Conservation (phyloP, 148 eudicot species). For the Chenopodium album region DNA sequence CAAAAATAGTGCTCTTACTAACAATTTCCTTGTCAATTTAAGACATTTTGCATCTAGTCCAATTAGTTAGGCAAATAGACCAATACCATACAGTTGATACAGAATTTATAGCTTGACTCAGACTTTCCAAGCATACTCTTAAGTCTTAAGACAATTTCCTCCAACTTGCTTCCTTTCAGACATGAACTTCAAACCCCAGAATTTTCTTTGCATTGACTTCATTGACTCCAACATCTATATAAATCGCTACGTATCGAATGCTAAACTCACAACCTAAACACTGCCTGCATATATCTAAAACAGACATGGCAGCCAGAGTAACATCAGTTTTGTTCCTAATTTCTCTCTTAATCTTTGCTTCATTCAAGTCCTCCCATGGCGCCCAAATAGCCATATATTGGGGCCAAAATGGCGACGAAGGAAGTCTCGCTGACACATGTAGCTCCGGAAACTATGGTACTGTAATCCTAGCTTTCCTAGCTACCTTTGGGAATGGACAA, state of each 20-base stretch:
- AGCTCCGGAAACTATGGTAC: conserved; percentile 22
- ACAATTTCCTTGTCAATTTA: too few relatives aligned
- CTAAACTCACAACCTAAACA: neutral
- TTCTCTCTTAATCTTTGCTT: conserved; percentile 1
- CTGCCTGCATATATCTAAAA: neutral
- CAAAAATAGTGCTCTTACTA: too few relatives aligned
- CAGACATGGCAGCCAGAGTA: conserved; percentile 7
- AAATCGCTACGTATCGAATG: neutral
- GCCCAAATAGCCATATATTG: conserved; percentile 25
- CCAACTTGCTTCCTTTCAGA: neutral
- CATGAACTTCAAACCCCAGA: neutral
- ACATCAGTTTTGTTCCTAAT: neutral
- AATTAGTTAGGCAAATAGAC: neutral
- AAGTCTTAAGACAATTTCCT: neutral
- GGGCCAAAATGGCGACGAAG: conserved; percentile 30
- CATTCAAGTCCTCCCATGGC: conserved; percentile 4
- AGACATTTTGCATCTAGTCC: neutral
- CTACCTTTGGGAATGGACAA: conserved; percentile 20
- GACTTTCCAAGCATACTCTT: neutral
- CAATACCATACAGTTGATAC: neutral
- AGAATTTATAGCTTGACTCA: neutral
- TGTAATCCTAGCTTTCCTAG: conserved; percentile 25
- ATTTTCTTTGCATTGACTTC: neutral
- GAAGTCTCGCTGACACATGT: conserved; percentile 23
- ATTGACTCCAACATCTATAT: conserved; percentile 13